Evolutionary conservation across 2,329 filamentous ascomycete genomes (phyloP).

Genomic region (Graphilbum ipis-grandicollis): DNA sequence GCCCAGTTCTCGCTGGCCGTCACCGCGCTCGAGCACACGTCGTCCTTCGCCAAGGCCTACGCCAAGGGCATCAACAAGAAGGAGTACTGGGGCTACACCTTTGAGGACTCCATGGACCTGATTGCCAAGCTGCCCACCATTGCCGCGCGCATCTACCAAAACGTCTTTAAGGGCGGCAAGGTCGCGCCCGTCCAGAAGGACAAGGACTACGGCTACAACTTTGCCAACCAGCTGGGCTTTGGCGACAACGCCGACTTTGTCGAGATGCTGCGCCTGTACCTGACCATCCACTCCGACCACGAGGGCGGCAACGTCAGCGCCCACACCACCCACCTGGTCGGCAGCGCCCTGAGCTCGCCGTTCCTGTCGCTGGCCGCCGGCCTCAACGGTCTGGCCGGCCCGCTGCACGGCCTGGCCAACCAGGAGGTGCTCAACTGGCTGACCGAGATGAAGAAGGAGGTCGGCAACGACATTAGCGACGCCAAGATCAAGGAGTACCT

Average conservation of each 20-base stretch:
- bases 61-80: slow-evolving; percentile 99
- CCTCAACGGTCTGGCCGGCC: slow-evolving; percentile 94
- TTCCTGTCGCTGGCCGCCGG: slow-evolving; percentile 93
- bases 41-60: slow-evolving; percentile 94
- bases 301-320: slow-evolving; percentile 98
- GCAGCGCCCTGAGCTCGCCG: slow-evolving; percentile 88
- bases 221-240: slow-evolving; percentile 98
- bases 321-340: slow-evolving; percentile 96
- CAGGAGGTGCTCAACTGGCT: slow-evolving; percentile 99
- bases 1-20: slow-evolving; percentile 97
- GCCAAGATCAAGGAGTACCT: slow-evolving; percentile 96
- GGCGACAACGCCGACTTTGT: slow-evolving; percentile 90
- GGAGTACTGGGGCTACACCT: slow-evolving; percentile 99
- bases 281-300: slow-evolving; percentile 99
- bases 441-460: slow-evolving; percentile 89
- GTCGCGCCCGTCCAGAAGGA: slow-evolving; percentile 91
- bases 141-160: slow-evolving; percentile 97
- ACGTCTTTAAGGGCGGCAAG: slow-evolving; percentile 99
- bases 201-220: slow-evolving; percentile 99
- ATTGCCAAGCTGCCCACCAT: slow-evolving; percentile 99
- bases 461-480: slow-evolving; percentile 92
- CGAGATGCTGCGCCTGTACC: slow-evolving; percentile 96
- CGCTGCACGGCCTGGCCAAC: slow-evolving; percentile 97
- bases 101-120: slow-evolving; percentile 98
- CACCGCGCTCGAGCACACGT: slow-evolving; percentile 95